Evolutionary conservation across 176 grass and related monocot species (phyloP), one percentile per base, ranked within the genome.

Genomic region (Lolium perenne): DNA sequence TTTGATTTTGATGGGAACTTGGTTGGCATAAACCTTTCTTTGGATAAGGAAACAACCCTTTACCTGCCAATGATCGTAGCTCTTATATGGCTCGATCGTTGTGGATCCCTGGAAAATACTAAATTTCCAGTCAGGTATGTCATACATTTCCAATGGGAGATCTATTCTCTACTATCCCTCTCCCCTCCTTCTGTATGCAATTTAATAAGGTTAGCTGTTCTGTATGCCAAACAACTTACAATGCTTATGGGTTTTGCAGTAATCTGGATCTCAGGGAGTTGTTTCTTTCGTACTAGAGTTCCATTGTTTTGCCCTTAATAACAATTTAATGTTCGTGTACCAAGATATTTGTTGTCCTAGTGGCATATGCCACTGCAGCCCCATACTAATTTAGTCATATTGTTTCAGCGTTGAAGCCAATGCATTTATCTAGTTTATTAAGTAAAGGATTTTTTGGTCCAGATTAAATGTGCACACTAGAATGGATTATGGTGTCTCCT

Each of bases 1-100:
- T 38, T 76, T 84, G 73, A 29, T 38, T 7, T 62, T 51, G 71
- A 53, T 65, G 82, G 71, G 43, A 74, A 74, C 21, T 84, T 84
- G 35, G 6, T 62, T 62, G 69, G 68, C 55, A 84, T 83, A 25
- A 62, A 83, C 25, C 21, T n/a, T 45, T 76, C 29, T 40, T 57
- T 23, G n/a, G n/a, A 38, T 78, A 68, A 54, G 48, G 73, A 77
- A 25, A 65, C 7, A 25, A 10, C 72, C 18, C 9, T 51, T 76
- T 73, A 54, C 72, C 5, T 76, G 7, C 59, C 46, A 65, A 65
- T 20, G 59, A 38, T 14, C 3, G 10, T 22, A 71, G 23, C 26
- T 73, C 40, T 22, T 71, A 8, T 17, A 70, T 43, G 38, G 67
- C 4, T 5, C 38, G 5, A 20, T 17, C 0, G 7, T 11, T 70